Evolutionary conservation across 179 eudicot species (phyloP).

Genomic region (Gypsophila paniculata): DNA sequence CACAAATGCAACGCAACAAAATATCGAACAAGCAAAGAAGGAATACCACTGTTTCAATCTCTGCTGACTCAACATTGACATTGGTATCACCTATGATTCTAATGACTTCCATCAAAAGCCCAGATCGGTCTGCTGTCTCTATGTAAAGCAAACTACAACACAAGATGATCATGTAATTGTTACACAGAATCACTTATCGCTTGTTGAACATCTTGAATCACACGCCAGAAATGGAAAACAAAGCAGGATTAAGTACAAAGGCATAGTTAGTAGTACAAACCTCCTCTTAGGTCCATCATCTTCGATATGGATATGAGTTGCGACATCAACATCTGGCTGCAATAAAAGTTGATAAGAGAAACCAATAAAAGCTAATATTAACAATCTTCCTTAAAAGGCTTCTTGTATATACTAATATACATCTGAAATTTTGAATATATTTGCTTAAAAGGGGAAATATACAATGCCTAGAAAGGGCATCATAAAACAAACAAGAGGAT

Average conservation of each 20-base stretch:
- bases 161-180: slow-evolving; percentile 15
- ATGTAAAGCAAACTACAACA: slow-evolving; percentile 70
- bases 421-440: background rate
- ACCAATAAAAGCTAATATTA: background rate
- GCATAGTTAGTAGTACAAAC: slow-evolving; percentile 34
- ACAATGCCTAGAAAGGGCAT: background rate
- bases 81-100: slow-evolving; percentile 80
- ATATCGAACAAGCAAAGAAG: slow-evolving; percentile 7
- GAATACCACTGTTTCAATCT: slow-evolving; percentile 86
- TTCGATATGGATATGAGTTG: slow-evolving; percentile 77
- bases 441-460: background rate
- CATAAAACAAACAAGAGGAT: background rate
- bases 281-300: slow-evolving; percentile 95
- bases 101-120: slow-evolving; percentile 74
- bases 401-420: background rate
- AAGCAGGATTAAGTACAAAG: background rate
- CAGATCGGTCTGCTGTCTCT: slow-evolving; percentile 94
- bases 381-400: slow-evolving; percentile 11
- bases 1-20: background rate
- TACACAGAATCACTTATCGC: background rate
- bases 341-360: slow-evolving; percentile 17
- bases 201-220: background rate
- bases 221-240: background rate
- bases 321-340: slow-evolving; percentile 83
- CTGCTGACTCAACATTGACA: slow-evolving; percentile 84